A percentile compares a stretch with the other conserved stretches of the same genome.
Evolutionary conservation across 169 alveolate genomes (phyloP).

Genomic region (Plasmodium vivax): DNA sequence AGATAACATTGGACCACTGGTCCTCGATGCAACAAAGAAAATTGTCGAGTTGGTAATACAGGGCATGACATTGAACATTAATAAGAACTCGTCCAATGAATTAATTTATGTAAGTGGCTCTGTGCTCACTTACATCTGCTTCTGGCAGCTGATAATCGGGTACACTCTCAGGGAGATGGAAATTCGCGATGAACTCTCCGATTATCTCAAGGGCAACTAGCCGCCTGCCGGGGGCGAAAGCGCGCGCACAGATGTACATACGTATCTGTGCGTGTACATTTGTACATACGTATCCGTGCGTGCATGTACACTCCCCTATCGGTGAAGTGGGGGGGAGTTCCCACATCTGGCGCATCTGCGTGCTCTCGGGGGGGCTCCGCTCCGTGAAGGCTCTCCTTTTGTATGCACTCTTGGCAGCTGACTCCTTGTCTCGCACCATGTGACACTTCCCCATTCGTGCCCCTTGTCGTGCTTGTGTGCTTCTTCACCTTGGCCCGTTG

Average conservation of each 20-base stretch:
- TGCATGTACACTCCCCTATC: background rate
- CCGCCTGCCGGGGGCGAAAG: background rate
- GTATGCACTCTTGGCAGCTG: too few species aligned
- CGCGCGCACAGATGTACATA: background rate
- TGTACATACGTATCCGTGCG: background rate
- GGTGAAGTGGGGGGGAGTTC: background rate
- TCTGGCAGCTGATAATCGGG: slow-evolving; percentile 89
- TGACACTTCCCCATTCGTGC: background rate
- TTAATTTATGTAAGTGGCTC: slow-evolving; percentile 64
- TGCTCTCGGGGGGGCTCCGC: background rate
- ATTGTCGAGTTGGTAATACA: slow-evolving; percentile 81
- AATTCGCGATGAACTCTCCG: slow-evolving; percentile 79
- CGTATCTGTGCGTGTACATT: background rate
- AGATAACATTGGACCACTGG: slow-evolving; percentile 83
- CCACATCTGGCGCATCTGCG: background rate
- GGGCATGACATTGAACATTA: slow-evolving; percentile 77
- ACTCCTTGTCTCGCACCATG: background rate
- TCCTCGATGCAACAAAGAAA: slow-evolving; percentile 84
- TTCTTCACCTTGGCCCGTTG: background rate
- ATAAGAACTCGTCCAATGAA: slow-evolving; percentile 22
- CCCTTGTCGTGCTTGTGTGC: background rate
- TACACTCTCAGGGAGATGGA: slow-evolving; percentile 86
- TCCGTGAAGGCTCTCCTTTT: too few species aligned
- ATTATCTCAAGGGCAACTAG: slow-evolving; percentile 49
- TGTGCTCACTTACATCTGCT: slow-evolving; percentile 85